Base-by-base conservation (phyloP, 768 basidiomycete genomes). In the Phylloporus sp. region DNA sequence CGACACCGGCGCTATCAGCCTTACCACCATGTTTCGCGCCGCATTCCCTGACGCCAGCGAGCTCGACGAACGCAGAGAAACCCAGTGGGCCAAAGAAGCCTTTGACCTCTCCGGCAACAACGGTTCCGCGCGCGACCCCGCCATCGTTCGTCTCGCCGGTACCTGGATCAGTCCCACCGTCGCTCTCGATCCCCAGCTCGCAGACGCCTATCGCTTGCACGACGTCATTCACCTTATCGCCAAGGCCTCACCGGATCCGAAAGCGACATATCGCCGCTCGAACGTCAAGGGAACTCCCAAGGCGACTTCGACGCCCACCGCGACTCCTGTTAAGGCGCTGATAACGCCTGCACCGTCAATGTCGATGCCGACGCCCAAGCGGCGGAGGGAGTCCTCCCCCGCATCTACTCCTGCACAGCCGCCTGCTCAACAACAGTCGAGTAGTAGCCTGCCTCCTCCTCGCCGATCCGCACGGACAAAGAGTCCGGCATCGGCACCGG, bases 21-120 rank as follows among this genome's bases (percentile, higher is more conserved):
- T 93, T 9, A 95, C 93, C 9, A 95, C 93, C 46, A 95, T 97
- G 92, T 95, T 89, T 71, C 88, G 92, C 48, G 92, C 92, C 8
- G 91, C 91, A 0, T 97, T 91, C 66, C 93, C 93, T 9, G 79
- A 75, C 31, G 87, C 91, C 4, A 70, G 72, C 34, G 89, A 92
- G 2, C 70, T 75, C 38, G 81, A 85, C 15, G 93, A 97, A 66
- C 84, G 79, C 64, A 69, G 68, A 11, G 93, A 96, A 65, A 74
- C 86, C 33, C 75, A 79, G 33, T 95, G 90, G 89, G 84, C 93
- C 49, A 87, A 85, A 60, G 80, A 83, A 17, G 77, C 70, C 57
- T 88, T 78, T 67, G 89, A 95, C 62, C 77, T 84, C 46, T 51
- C 76, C 3, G 84, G 85, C 18, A 86, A 88, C 59, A 95, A 95